Evolutionary conservation across 129 eudicot genomes (phyloP).

Genomic region (Artemisia tridentata): DNA sequence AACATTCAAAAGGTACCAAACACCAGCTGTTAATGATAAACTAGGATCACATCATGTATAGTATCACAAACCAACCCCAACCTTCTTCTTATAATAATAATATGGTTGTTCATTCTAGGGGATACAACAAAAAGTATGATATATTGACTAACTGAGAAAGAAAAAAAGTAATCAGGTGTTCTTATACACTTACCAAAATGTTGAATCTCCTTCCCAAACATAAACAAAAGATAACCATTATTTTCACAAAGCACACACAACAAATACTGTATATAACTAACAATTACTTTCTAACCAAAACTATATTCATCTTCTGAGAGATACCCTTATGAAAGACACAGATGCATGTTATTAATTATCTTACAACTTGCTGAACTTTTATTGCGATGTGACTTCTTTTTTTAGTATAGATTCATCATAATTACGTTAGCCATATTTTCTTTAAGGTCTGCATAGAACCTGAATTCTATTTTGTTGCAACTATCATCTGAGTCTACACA

Average conservation of each 20-base stretch:
- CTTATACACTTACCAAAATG: conserved; percentile 88
- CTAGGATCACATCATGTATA: conserved; percentile 15
- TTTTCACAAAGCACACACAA: conserved; percentile 39
- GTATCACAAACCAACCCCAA: conserved; percentile 26
- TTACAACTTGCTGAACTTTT: no score
- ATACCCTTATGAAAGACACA: no score
- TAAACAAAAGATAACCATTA: background rate
- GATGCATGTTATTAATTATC: no score
- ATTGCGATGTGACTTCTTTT: no score
- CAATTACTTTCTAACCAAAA: no score
- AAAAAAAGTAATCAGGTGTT: conserved; percentile 55
- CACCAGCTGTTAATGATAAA: background rate
- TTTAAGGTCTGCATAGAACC: no score
- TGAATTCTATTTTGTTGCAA: no score
- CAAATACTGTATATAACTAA: conserved; percentile 9
- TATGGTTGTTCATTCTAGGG: background rate
- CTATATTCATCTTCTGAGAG: no score
- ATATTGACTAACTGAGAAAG: conserved; percentile 20
- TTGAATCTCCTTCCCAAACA: conserved; percentile 48
- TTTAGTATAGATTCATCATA: no score
- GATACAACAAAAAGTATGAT: conserved; percentile 2
- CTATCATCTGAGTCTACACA: no score
- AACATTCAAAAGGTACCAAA: no score
- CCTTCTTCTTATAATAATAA: conserved; percentile 31
- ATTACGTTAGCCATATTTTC: no score